Percentiles rank a stretch among this genome's conserved stretches.
Conservation (phyloP, 441 rosid species). For the Metrosideros polymorpha region DNA sequence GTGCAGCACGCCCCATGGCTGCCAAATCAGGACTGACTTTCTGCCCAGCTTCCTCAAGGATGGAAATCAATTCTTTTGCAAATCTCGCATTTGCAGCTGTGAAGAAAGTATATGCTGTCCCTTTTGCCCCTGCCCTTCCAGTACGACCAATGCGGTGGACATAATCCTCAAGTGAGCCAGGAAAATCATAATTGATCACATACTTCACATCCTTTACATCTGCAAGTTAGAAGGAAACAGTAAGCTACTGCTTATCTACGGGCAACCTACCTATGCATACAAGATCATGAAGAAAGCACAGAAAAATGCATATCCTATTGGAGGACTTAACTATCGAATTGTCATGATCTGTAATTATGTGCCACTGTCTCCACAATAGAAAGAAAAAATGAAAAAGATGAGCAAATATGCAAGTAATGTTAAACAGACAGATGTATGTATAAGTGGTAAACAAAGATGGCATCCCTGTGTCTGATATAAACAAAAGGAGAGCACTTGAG, state of each 20-base stretch:
- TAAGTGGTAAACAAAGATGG: neutral
- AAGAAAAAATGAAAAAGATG: neutral
- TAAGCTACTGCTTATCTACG: neutral
- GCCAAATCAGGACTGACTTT: slow-evolving; percentile 80
- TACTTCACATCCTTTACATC: slow-evolving; percentile 94
- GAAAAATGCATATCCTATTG: neutral
- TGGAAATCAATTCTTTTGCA: slow-evolving; percentile 77
- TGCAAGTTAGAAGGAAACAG: slow-evolving; percentile 22
- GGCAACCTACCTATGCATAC: neutral
- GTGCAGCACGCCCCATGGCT: slow-evolving; percentile 91
- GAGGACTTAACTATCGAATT: neutral
- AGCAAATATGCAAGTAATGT: neutral
- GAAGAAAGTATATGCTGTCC: slow-evolving; percentile 96
- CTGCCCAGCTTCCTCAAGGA: slow-evolving; percentile 97
- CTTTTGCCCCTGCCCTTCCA: slow-evolving; percentile 98
- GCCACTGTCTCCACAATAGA: neutral
- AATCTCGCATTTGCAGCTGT: slow-evolving; percentile 90
- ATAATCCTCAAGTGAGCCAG: slow-evolving; percentile 95
- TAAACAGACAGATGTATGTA: neutral
- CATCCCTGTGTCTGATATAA: neutral
- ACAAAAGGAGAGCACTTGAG: neutral
- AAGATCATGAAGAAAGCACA: neutral
- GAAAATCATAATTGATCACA: slow-evolving; percentile 93
- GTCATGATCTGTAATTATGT: neutral
- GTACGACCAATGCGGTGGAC: slow-evolving; percentile 96